Conservation (phyloP, 257 asterid species). For the Cruciata laevipes region DNA sequence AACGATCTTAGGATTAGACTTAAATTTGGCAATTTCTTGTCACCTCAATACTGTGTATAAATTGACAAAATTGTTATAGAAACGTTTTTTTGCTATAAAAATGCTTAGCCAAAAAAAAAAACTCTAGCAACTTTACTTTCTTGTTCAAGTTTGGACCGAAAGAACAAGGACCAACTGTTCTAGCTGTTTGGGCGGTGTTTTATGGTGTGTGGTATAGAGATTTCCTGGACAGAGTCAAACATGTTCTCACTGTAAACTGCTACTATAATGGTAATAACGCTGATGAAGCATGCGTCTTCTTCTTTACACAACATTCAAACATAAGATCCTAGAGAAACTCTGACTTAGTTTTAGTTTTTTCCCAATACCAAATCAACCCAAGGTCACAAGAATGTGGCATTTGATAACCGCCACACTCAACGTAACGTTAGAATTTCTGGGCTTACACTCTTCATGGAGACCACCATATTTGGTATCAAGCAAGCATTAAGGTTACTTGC, state of each 20-base stretch:
- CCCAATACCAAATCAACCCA: not conserved
- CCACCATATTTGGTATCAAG: not conserved
- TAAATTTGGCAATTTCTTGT: not conserved
- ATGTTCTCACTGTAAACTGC: conserved; percentile 11
- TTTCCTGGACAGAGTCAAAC: conserved; percentile 12
- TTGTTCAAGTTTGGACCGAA: too few species aligned
- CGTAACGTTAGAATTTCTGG: not conserved
- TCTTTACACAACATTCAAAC: not conserved
- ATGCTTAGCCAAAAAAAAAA: too few species aligned
- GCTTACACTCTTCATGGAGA: not conserved
- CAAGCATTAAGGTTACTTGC: not conserved
- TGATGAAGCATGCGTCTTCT: conserved; percentile 9
- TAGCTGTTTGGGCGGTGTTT: conserved; percentile 20
- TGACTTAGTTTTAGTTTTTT: too few species aligned
- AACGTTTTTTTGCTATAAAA: not conserved
- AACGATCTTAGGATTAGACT: not conserved
- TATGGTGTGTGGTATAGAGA: conserved; percentile 17
- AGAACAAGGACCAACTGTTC: not conserved
- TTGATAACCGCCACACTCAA: not conserved
- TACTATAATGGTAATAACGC: conserved; percentile 12
- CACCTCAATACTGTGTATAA: not conserved
- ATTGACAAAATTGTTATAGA: not conserved
- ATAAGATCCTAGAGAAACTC: too few species aligned
- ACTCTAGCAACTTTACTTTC: too few species aligned
- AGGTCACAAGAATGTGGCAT: conserved; percentile 4